Conservation (phyloP, 495 filamentous ascomycete species). For the Tirmania nivea region DNA sequence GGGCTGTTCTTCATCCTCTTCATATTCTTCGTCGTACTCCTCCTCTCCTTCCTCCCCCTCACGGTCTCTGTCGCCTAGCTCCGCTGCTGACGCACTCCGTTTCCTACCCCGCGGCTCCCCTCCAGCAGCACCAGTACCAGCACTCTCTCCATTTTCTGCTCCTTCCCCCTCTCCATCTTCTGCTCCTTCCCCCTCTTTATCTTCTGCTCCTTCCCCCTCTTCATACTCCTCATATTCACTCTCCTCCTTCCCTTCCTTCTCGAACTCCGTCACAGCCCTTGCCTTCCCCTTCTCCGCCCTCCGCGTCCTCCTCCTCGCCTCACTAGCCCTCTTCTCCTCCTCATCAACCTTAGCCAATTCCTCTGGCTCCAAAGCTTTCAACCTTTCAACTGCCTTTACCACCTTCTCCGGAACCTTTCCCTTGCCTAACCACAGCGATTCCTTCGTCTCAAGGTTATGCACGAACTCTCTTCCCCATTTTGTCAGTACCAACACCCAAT, state of each 20-base stretch:
- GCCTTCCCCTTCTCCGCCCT: slow-evolving; percentile 9
- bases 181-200: slow-evolving; percentile 3
- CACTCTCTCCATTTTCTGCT: slow-evolving; percentile 10
- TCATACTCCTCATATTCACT: slow-evolving; percentile 28
- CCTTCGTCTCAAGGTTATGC: slow-evolving; percentile 57
- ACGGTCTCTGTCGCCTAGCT: slow-evolving; percentile 18
- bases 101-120: background rate
- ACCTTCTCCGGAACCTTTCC: slow-evolving; percentile 58
- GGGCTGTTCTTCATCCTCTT: slow-evolving; percentile 17
- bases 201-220: slow-evolving; percentile 21
- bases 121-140: slow-evolving; percentile 1
- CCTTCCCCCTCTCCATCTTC: slow-evolving; percentile 31
- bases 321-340: slow-evolving; percentile 12
- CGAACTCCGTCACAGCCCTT: slow-evolving; percentile 29
- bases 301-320: slow-evolving; percentile 14
- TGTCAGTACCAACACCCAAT: slow-evolving; percentile 87
- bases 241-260: slow-evolving; percentile 16
- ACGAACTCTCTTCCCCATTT: slow-evolving; percentile 74
- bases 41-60: slow-evolving; percentile 32
- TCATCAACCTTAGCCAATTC: slow-evolving; percentile 31
- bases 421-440: slow-evolving; percentile 51
- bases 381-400: slow-evolving; percentile 42
- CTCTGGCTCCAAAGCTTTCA: slow-evolving; percentile 40
- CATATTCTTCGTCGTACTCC: slow-evolving; percentile 46
- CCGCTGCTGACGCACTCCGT: slow-evolving; percentile 6